phyloP scores from a whole-genome alignment of 2,329 filamentous ascomycete species.

The Hymenotorrendiella dingleyae region DNA sequence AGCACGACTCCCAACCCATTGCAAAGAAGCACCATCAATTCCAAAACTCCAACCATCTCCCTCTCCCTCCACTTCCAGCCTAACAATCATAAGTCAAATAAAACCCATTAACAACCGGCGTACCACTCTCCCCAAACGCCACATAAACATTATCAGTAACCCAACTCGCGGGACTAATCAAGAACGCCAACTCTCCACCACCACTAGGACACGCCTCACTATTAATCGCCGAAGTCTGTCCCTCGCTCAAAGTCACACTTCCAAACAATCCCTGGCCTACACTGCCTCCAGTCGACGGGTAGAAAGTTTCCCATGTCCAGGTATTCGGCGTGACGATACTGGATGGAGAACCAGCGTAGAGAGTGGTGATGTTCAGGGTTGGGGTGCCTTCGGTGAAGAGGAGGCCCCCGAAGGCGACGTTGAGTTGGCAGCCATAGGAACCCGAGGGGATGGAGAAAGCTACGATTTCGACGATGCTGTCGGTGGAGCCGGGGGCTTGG shows the following conservation, averaged over 20 bases:
- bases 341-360: slow-evolving; percentile 5
- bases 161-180: slow-evolving; percentile 13
- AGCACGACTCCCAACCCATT: no score
- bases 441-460: slow-evolving; percentile 14
- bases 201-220: slow-evolving; percentile 12
- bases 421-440: slow-evolving; percentile 16
- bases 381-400: slow-evolving; percentile 10
- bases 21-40: no score
- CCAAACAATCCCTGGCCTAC: slow-evolving; percentile 28
- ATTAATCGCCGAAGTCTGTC: slow-evolving; percentile 12
- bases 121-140: slow-evolving; percentile 23
- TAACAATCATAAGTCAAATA: slow-evolving; percentile 7
- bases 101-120: background rate
- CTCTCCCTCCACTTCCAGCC: background rate
- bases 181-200: slow-evolving; percentile 13
- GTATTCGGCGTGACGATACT: slow-evolving; percentile 8
- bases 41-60: no score
- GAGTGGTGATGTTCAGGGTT: slow-evolving; percentile 13
- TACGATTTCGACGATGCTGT: slow-evolving; percentile 11
- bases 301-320: slow-evolving; percentile 11
- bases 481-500: slow-evolving; percentile 2
- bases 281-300: slow-evolving; percentile 33
- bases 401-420: slow-evolving; percentile 11
- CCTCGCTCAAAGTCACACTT: slow-evolving; percentile 7
- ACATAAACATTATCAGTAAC: slow-evolving; percentile 14